A percentile compares a stretch with the other conserved stretches of the same genome.
Evolutionary conservation across 495 filamentous ascomycete genomes (phyloP).

Genomic region (Aspergillus kassunensis): DNA sequence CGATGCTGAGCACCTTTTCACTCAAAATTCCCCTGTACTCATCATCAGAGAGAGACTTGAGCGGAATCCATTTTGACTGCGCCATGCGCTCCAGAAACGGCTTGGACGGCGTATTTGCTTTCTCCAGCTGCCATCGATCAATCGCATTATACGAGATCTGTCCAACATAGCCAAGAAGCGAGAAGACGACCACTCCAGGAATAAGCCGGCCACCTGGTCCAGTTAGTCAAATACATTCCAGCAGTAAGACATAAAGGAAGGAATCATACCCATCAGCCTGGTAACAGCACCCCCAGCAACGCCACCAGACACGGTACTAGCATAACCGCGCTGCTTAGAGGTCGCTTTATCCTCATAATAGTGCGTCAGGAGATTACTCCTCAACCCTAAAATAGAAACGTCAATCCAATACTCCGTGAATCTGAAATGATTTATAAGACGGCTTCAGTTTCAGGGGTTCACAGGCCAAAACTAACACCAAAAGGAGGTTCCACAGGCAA

Average conservation of each 20-base stretch:
- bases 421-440: too few relatives aligned
- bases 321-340: constrained; percentile 52
- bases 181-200: constrained; percentile 61
- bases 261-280: constrained; percentile 56
- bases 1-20: constrained; percentile 71
- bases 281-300: constrained; percentile 62
- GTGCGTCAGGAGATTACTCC: constrained; percentile 37
- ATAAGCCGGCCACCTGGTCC: constrained; percentile 45
- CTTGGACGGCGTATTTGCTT: constrained; percentile 31
- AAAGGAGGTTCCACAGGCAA: constrained; percentile 69
- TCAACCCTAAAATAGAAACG: constrained; percentile 29
- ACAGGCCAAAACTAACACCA: constrained; percentile 54
- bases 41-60: constrained; percentile 69
- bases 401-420: too few relatives aligned
- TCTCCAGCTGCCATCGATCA: constrained; percentile 44
- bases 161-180: constrained; percentile 55
- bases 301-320: constrained; percentile 65
- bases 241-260: not conserved
- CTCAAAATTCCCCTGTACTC: constrained; percentile 73
- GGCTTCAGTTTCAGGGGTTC: constrained; percentile 2
- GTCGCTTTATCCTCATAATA: constrained; percentile 48
- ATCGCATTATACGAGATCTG: constrained; percentile 55
- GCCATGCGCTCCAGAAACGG: constrained; percentile 48
- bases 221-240: constrained; percentile 4
- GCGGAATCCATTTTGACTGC: constrained; percentile 75